Conservation (phyloP, 805 yeast genomes). For the Jamesozyma hellenica region DNA sequence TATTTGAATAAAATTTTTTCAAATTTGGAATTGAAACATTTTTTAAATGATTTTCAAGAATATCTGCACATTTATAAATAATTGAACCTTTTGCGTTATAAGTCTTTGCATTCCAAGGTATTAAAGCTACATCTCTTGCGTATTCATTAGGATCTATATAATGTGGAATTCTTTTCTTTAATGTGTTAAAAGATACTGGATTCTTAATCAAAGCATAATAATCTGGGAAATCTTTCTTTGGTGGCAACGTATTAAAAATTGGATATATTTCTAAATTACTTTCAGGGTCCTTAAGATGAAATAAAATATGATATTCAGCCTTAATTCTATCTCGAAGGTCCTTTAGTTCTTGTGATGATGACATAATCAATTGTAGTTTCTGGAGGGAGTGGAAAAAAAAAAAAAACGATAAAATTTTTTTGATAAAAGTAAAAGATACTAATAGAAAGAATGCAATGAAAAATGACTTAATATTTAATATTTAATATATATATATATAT, state of each 20-base stretch:
- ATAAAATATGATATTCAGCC: slow-evolving; percentile 17
- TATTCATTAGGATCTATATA: slow-evolving; percentile 61
- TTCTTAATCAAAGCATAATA: slow-evolving; percentile 68
- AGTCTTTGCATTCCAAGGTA: slow-evolving; percentile 81
- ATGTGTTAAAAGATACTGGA: slow-evolving; percentile 74
- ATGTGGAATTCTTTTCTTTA: slow-evolving; percentile 48
- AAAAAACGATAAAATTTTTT: no score
- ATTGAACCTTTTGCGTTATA: slow-evolving; percentile 64
- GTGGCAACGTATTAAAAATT: slow-evolving; percentile 42
- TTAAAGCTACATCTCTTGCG: slow-evolving; percentile 68
- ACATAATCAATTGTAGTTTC: no score
- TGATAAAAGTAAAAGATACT: no score
- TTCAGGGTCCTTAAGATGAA: slow-evolving; percentile 18
- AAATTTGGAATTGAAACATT: slow-evolving; percentile 30
- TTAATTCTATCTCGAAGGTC: slow-evolving; percentile 3
- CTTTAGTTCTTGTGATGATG: neutral
- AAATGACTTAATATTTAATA: no score
- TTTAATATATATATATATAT: no score
- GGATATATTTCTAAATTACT: slow-evolving; percentile 24
- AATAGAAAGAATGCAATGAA: no score
- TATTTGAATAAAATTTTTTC: slow-evolving; percentile 26
- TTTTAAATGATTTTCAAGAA: slow-evolving; percentile 33
- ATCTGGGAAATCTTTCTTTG: slow-evolving; percentile 54
- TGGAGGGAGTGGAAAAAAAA: no score
- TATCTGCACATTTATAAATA: slow-evolving; percentile 59